Conservation (phyloP, 768 basidiomycete species). For the Tremella mesenterica region DNA sequence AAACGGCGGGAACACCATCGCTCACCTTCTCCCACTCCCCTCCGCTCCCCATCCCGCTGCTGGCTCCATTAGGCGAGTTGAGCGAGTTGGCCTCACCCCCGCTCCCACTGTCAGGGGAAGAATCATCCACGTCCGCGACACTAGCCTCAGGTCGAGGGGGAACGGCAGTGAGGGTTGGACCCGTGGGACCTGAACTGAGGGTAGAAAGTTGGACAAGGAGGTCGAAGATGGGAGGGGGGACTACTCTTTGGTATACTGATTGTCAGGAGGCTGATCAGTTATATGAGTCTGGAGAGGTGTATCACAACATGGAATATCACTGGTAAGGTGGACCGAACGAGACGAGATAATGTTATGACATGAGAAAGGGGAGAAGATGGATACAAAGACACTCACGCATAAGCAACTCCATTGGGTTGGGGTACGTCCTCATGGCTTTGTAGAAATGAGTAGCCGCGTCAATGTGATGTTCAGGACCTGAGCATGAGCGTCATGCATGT, state of each 20-base stretch:
- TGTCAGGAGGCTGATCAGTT: conserved; percentile 1
- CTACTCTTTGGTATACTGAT: conserved; percentile 74
- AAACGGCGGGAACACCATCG: conserved; percentile 10
- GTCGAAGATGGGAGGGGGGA: conserved; percentile 53
- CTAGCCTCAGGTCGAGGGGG: conserved; percentile 14
- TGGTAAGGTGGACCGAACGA: too few relatives aligned
- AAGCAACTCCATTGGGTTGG: conserved; percentile 85
- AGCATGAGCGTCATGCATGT: not conserved
- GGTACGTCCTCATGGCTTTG: conserved; percentile 87
- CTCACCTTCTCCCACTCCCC: conserved; percentile 30
- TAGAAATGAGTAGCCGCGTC: conserved; percentile 83
- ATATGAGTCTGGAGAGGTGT: not conserved
- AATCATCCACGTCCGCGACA: conserved; percentile 34
- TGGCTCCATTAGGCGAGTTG: conserved; percentile 5
- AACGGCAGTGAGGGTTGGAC: not conserved
- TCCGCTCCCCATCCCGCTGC: conserved; percentile 19
- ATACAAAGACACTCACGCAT: conserved; percentile 54
- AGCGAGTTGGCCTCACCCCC: conserved; percentile 2
- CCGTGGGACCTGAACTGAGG: conserved; percentile 42
- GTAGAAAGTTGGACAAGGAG: conserved; percentile 60
- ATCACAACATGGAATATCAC: too few relatives aligned
- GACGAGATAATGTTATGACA: too few relatives aligned
- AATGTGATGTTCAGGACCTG: conserved; percentile 70
- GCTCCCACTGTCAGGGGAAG: conserved; percentile 5
- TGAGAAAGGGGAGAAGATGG: not conserved